These are phyloP conservation scores for Turritis glabra DNA, from an alignment of 345 rosid species.

Conservation along the genomic window DNA sequence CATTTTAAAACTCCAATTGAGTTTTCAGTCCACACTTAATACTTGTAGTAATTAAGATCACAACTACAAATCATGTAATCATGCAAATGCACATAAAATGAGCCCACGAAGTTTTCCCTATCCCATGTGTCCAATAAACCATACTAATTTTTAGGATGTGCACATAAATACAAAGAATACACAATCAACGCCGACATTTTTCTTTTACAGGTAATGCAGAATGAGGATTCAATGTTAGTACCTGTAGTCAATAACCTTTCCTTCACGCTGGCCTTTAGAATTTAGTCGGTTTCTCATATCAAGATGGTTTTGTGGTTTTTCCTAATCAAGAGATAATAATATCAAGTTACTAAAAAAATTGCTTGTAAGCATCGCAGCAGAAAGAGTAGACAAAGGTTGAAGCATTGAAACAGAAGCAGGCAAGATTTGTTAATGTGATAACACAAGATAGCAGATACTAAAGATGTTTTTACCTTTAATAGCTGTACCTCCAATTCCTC, in stretches of 20 bases:
- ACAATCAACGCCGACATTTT: background rate
- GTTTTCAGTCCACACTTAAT: background rate
- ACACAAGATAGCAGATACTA: background rate
- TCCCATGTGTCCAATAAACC: background rate
- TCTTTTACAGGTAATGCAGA: background rate
- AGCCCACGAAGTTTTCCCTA: background rate
- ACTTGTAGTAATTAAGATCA: background rate
- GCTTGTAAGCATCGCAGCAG: background rate
- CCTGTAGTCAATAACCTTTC: conserved; percentile 94
- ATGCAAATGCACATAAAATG: background rate
- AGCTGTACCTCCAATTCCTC: conserved; percentile 79
- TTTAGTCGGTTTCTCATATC: conserved; percentile 91
- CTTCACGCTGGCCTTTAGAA: conserved; percentile 87
- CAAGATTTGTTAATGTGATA: background rate
- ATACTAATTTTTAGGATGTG: background rate
- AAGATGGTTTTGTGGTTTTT: conserved; percentile 91
- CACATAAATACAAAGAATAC: background rate
- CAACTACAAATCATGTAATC: background rate
- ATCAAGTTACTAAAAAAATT: background rate
- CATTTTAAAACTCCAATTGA: background rate
- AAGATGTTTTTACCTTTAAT: conserved; percentile 55
- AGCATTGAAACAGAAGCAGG: background rate
- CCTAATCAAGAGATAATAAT: conserved; percentile 44
- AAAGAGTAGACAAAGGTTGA: background rate
- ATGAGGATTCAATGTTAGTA: conserved; percentile 18